Percentiles rank a stretch among this genome's conserved stretches.
Evolutionary conservation across 1,284 basidiomycete genomes (phyloP).

Genomic region (Cystobasidium pallidum): DNA sequence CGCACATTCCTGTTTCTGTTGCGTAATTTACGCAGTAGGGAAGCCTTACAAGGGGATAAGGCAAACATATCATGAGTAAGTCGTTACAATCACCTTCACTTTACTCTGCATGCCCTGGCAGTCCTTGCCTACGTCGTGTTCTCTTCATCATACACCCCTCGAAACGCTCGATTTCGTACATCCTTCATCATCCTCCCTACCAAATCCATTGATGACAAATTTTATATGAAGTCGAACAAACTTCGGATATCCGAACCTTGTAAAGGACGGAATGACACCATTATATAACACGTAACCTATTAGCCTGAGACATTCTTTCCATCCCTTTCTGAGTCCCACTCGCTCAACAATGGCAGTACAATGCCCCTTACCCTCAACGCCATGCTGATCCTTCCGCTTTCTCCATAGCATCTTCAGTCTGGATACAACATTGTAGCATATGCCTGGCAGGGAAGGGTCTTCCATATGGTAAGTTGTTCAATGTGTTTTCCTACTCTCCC

Average conservation of each 20-base stretch:
- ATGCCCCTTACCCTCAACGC: too few species aligned
- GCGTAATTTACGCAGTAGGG: too few species aligned
- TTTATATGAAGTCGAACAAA: conserved; percentile 35
- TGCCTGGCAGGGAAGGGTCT: neutral
- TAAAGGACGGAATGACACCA: conserved; percentile 34
- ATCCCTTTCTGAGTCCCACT: neutral
- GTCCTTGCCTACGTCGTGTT: too few species aligned
- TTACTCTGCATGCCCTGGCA: too few species aligned
- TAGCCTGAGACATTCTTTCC: conserved; percentile 35
- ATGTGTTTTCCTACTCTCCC: too few species aligned
- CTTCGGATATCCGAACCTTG: conserved; percentile 23
- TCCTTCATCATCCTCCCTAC: neutral
- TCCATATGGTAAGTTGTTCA: too few species aligned
- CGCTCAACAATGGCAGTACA: too few species aligned
- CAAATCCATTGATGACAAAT: conserved; percentile 17
- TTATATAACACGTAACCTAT: conserved; percentile 43
- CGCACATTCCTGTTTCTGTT: conserved; percentile 1
- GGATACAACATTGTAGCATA: neutral
- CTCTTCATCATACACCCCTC: too few species aligned
- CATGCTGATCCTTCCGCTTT: neutral
- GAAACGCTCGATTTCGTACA: too few species aligned
- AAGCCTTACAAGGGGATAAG: too few species aligned
- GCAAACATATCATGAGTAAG: too few species aligned
- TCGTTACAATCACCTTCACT: too few species aligned
- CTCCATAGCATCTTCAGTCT: neutral